Evolutionary conservation across 176 grass and related monocot species (phyloP).

Genomic region (Juncus inflexus): DNA sequence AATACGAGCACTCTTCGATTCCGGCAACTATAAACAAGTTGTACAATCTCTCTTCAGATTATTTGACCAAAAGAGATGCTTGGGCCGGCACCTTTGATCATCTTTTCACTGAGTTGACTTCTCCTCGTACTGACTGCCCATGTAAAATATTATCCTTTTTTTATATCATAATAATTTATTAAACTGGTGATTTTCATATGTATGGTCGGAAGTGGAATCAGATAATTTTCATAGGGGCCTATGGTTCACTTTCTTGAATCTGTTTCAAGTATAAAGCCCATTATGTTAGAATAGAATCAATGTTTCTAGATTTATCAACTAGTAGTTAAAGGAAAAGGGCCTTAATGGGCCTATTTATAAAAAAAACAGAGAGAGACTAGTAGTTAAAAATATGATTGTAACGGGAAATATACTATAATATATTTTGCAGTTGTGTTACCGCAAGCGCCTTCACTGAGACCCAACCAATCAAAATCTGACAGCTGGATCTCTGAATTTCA

Average conservation of each 20-base stretch:
- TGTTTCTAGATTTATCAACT: too few relatives aligned
- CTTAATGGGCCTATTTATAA: too few relatives aligned
- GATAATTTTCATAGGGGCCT: not conserved
- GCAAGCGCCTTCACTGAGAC: constrained; percentile 42
- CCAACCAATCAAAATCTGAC: constrained; percentile 37
- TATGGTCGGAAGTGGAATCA: too few relatives aligned
- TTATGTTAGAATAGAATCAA: too few relatives aligned
- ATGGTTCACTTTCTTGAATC: not conserved
- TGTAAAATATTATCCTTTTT: constrained; percentile 30
- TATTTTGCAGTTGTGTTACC: constrained; percentile 52
- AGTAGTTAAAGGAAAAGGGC: too few relatives aligned
- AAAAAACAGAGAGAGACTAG: too few relatives aligned
- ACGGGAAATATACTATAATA: not conserved
- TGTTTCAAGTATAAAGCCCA: not conserved
- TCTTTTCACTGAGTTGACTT: constrained; percentile 42
- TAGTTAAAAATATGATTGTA: too few relatives aligned
- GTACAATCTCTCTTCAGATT: constrained; percentile 66
- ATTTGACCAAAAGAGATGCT: constrained; percentile 74
- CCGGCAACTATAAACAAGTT: constrained; percentile 89
- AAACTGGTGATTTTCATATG: not conserved
- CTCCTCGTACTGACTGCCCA: constrained; percentile 80
- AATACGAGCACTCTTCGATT: constrained; percentile 90
- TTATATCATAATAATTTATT: not conserved
- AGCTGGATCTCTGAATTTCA: constrained; percentile 81
- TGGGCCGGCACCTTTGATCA: constrained; percentile 92